Evolutionary conservation across 163 green algal species (phyloP).

Genomic region (Chloromonas sp.): DNA sequence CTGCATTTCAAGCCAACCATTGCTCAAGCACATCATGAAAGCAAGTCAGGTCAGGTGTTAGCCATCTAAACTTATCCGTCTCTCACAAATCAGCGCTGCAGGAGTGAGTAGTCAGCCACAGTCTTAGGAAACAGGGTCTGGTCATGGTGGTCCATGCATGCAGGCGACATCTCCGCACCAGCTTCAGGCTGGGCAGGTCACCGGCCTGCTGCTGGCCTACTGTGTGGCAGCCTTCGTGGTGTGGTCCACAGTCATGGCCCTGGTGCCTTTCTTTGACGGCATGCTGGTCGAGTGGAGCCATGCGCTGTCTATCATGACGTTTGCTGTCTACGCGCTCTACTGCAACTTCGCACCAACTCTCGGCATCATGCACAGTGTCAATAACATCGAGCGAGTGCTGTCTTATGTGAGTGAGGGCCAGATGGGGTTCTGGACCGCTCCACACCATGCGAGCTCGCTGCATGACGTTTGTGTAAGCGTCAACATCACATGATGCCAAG

Average conservation of each 20-base stretch:
- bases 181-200: not conserved
- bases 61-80: no score
- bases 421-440: no score
- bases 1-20: no score
- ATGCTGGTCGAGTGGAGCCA: conserved; percentile 19
- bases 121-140: no score
- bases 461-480: no score
- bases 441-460: no score
- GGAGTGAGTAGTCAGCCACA: no score
- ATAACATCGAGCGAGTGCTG: not conserved
- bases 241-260: conserved; percentile 20
- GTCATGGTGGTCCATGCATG: no score
- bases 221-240: conserved; percentile 15
- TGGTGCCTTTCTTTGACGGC: conserved; percentile 28
- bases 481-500: no score
- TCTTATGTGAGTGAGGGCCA: conserved; percentile 7
- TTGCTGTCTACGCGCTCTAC: not conserved
- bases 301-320: conserved; percentile 11
- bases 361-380: not conserved
- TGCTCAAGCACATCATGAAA: no score
- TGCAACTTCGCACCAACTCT: not conserved
- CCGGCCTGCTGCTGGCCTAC: conserved; percentile 27
- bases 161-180: not conserved
- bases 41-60: no score
- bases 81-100: no score